Evolutionary conservation across 169 alveolate genomes (phyloP).

Genomic region (Eimeria praecox): DNA sequence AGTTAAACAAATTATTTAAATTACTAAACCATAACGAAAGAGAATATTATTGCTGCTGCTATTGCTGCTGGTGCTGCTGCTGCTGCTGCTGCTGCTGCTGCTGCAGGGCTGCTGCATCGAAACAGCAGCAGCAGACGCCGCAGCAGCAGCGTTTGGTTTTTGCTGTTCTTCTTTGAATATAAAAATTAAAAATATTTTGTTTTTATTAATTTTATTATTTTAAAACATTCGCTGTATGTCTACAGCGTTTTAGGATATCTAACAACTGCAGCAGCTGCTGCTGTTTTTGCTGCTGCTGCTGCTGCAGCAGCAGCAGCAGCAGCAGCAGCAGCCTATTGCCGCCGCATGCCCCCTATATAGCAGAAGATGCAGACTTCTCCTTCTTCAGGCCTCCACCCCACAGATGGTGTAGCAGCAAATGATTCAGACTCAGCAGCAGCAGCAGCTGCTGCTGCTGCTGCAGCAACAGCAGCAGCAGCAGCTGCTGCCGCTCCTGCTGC

Average conservation of each 20-base stretch:
- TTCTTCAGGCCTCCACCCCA: not conserved
- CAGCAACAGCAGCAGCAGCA: not conserved
- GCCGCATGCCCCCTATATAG: not conserved
- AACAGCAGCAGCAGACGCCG: not conserved
- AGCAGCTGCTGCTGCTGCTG: not conserved
- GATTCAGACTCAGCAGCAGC: too few relatives aligned
- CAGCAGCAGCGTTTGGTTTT: not conserved
- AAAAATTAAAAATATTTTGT: not conserved
- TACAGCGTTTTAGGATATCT: not conserved
- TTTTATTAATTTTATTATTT: not conserved
- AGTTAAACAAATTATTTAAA: not conserved
- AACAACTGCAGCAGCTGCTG: not conserved
- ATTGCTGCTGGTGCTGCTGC: not conserved
- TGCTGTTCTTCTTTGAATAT: not conserved
- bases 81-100: not conserved
- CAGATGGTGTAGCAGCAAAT: not conserved
- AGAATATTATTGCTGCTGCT: not conserved
- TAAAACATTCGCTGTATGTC: not conserved
- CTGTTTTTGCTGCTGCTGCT: constrained; percentile 47
- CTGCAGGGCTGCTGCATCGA: not conserved
- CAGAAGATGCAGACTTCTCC: not conserved
- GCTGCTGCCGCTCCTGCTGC: not conserved
- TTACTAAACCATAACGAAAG: not conserved
- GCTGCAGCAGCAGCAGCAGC: not conserved
- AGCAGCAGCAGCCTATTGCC: not conserved